phyloP scores from a whole-genome alignment of 2,329 filamentous ascomycete species.

The Knufia fluminis region DNA sequence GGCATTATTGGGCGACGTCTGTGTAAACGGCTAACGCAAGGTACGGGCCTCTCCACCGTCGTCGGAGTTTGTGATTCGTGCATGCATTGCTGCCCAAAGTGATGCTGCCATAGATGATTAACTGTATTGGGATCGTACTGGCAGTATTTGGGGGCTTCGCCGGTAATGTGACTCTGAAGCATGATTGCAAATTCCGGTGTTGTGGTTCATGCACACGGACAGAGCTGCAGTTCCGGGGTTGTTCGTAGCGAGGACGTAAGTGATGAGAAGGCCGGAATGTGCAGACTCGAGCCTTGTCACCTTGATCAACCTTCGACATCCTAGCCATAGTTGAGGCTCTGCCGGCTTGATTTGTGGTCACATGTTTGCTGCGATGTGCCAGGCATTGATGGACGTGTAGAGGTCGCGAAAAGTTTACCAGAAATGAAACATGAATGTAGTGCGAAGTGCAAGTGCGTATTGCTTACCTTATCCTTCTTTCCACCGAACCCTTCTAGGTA shows the following conservation, averaged over 20 bases:
- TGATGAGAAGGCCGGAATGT: not conserved
- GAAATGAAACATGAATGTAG: not conserved
- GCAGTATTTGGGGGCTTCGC: constrained; percentile 14
- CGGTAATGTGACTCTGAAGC: not conserved
- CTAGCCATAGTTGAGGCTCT: not conserved
- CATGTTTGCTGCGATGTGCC: not conserved
- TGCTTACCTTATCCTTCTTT: constrained; percentile 93
- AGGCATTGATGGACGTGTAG: not conserved
- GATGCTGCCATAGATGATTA: constrained; percentile 20
- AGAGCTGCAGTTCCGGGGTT: constrained; percentile 2
- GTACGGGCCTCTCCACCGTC: constrained; percentile 9
- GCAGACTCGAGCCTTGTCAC: not conserved
- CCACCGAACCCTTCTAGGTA: constrained; percentile 94
- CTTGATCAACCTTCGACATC: not conserved
- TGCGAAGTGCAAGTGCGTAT: constrained; percentile 10
- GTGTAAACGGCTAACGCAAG: constrained; percentile 21
- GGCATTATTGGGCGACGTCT: constrained; percentile 20
- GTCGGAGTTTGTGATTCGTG: constrained; percentile 9
- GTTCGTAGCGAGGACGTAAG: not conserved
- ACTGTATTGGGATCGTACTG: constrained; percentile 17
- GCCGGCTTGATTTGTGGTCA: not conserved
- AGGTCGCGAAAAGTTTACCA: not conserved
- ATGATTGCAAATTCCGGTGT: not conserved
- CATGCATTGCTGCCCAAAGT: constrained; percentile 31
- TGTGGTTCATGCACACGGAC: not conserved